These are phyloP conservation scores for Umbelopsis sp. DNA, from an alignment of 371 early-diverging fungal species.

Conservation along the genomic window DNA sequence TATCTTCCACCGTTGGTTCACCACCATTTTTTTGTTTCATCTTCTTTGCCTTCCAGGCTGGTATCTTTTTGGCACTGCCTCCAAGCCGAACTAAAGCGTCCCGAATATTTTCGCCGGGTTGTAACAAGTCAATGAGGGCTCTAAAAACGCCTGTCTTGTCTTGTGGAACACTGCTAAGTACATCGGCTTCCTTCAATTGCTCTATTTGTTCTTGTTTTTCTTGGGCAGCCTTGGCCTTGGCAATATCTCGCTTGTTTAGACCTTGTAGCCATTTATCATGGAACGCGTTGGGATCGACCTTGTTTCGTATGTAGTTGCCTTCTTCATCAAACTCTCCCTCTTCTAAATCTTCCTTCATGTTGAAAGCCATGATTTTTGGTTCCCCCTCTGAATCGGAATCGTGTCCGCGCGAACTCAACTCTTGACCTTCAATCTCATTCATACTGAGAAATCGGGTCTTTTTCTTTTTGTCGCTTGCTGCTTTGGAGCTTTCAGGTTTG, in stretches of 20 bases:
- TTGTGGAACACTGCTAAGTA: slow-evolving; percentile 45
- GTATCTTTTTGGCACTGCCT: slow-evolving; percentile 54
- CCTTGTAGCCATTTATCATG: slow-evolving; percentile 92
- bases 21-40: slow-evolving; percentile 53
- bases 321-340: slow-evolving; percentile 85
- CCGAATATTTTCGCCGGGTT: slow-evolving; percentile 75
- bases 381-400: slow-evolving; percentile 55
- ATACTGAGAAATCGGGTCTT: slow-evolving; percentile 35
- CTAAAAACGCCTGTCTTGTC: slow-evolving; percentile 60
- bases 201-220: slow-evolving; percentile 58
- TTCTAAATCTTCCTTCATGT: slow-evolving; percentile 87
- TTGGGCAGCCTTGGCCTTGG: slow-evolving; percentile 72
- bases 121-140: slow-evolving; percentile 64
- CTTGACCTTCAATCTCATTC: slow-evolving; percentile 61
- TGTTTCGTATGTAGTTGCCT: slow-evolving; percentile 82
- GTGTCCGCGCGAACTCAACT: slow-evolving; percentile 43
- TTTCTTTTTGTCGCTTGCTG: slow-evolving; percentile 20
- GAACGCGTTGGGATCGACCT: slow-evolving; percentile 79
- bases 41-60: slow-evolving; percentile 58
- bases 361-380: slow-evolving; percentile 79
- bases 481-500: slow-evolving; percentile 23
- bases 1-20: slow-evolving; percentile 48
- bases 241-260: slow-evolving; percentile 76
- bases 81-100: slow-evolving; percentile 69
- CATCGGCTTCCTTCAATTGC: slow-evolving; percentile 55